Evolutionary conservation across 1,284 basidiomycete species (phyloP), one percentile per base, ranked within the genome.

Genomic region (Ustilago sp.): DNA sequence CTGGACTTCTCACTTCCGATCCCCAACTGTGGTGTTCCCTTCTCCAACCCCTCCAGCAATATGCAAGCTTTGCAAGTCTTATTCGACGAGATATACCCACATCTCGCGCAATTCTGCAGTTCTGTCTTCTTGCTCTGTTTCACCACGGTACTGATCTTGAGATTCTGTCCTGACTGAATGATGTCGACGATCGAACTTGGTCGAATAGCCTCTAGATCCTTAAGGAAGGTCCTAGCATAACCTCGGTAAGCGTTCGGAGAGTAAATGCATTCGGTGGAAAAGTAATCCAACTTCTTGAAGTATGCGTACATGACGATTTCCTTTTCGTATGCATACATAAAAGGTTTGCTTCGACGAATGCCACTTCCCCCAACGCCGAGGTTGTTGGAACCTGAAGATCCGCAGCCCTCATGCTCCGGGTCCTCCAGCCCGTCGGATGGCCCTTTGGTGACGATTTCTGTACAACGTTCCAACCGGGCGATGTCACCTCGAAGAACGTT

Each of bases 231-330:
- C 51, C 96, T 89, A 0, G 97, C 95, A 85, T 98, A 95, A 0
- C 97, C 97, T 19, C 96, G 92, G 86, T 99, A 99, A 2, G 96
- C 97, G 80, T 87, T 86, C 12, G 97, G 97, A 3, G 95, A 97
- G 87, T 99, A 99, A 82, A 98, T 98, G 86, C 96, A 99, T 86
- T 99, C 96, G 5, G 97, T 99, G 1, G 95, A 98, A 87, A 98
- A 98, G 87, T 99, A 99, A 83, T 98, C 95, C 39, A 99, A 89
- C 87, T 87, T 87, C 82, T 97, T 98, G 88, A 98, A 98, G 88
- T 98, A 98, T 11, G 95, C 95, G 86, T 98, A 97, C 95, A 99
- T 98, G 76, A 99, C 96, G 52, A 99, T 99, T 87, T 99, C 96
- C 88, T 99, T 99, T 88, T 99, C 97, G 85, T 99, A 99, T 0